A percentile compares a stretch with the other conserved stretches of the same genome.
Conservation (phyloP, 2,329 filamentous ascomycete genomes). For the Aureobasidium namibiae region DNA sequence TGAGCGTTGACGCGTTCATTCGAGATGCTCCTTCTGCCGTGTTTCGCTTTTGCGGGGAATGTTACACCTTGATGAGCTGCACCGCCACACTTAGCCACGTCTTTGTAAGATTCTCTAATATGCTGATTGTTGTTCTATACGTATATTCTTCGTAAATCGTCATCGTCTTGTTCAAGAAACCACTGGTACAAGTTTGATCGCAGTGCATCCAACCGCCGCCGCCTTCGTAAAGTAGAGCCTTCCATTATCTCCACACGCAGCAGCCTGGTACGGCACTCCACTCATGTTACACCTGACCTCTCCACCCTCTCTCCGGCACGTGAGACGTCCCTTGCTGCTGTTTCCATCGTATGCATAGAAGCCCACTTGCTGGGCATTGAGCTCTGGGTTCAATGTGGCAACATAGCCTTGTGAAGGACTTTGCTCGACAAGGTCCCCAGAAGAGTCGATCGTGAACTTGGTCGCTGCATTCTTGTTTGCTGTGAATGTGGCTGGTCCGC, state of each 20-base stretch:
- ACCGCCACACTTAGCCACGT: not conserved
- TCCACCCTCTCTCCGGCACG: not conserved
- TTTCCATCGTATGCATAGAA: not conserved
- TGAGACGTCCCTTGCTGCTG: not conserved
- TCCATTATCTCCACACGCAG: not conserved
- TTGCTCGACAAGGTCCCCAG: constrained; percentile 2
- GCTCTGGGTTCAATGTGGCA: not conserved
- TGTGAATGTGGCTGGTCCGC: not conserved
- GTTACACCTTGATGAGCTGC: not conserved
- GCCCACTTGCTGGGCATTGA: not conserved
- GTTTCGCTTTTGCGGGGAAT: not conserved
- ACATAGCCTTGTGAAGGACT: constrained; percentile 5
- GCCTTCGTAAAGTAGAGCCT: not conserved
- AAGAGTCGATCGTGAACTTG: constrained; percentile 5
- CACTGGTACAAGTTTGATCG: not conserved
- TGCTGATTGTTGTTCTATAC: not conserved
- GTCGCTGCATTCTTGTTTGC: not conserved
- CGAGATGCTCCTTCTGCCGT: not conserved
- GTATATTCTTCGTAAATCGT: not conserved
- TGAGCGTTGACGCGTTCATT: not conserved
- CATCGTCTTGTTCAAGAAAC: not conserved
- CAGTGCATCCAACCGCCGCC: not conserved
- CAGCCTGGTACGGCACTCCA: not conserved
- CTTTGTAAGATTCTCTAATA: no score
- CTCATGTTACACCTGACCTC: not conserved